Base-by-base conservation (phyloP, 2,329 filamentous ascomycete species). In the Colletotrichum chrysophilum region DNA sequence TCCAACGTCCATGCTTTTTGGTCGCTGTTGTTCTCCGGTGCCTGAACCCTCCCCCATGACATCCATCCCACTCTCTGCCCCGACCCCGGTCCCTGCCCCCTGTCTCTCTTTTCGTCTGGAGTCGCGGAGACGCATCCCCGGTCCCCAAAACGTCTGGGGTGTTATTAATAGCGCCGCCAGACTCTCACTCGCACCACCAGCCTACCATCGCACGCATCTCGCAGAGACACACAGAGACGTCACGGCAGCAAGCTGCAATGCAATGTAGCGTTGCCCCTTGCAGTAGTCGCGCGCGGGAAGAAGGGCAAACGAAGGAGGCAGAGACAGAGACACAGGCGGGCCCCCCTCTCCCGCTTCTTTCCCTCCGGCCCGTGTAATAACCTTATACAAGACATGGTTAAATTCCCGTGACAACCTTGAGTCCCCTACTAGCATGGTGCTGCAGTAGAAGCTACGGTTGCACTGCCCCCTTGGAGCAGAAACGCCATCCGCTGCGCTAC, bases 91-190 rank as follows among this genome's bases (percentile, higher is more conserved):
- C 18, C n/a, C 61, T n/a, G 21, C 5, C 18, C 18, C 38, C n/a
- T 52, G 43, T 24, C 38, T 60, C n/a, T 7, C 26, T 28, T 61
- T 55, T 75, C 69, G 62, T 75, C 69, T 67, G 61, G 61, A 66
- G 68, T 72, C 48, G 62, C 58, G 55, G 34, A 64, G 34, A 64
- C 34, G 61, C n/a, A 30, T 60, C 66, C 67, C 28, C n/a, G 34
- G 12, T 48, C 43, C n/a, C 48, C 28, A 34, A 62, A 52, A 26
- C 66, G 69, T 72, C 69, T 75, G 70, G 56, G 64, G 43, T 60
- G 18, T 56, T 73, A 73, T 67, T 73, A 43, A 73, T 75, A 67
- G 69, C 43, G 43, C 43, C 43, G 30, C 52, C 30, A 26, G 30
- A 26, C 61, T 32, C 24, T 30, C 21, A 66, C 43, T 66, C 21